Evolutionary conservation across 2,329 filamentous ascomycete genomes (phyloP), one percentile per base, ranked within the genome.

Genomic region (Pseudogymnoascus sp.): DNA sequence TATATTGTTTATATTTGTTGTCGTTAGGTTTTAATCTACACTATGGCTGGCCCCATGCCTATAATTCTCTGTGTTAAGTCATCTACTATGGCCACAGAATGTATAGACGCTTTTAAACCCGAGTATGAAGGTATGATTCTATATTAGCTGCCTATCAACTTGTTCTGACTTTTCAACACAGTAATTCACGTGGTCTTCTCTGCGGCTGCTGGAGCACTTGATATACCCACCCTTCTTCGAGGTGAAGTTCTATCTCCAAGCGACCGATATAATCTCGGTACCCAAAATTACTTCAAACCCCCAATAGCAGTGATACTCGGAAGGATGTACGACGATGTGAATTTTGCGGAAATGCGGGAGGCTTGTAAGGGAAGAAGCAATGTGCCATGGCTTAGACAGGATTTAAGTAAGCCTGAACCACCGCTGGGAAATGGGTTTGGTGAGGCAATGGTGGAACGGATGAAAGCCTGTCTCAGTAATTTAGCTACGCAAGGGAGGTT

Each of bases 371-470:
- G 65, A 13, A 58, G 59, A 12, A 64, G 62, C 61, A 59, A 62
- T 27, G 62, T 67, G 2, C 66, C 66, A 25, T 67, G 65, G 65
- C 60, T 67, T 40, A 62, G 61, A 59, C 64, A 65, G 13, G 65
- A 67, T 64, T 33, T 60, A 25, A 62, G 59, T 31, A 59, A 64
- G 10, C 63, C 65, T 4, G 64, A 58, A 21, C 64, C 64, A n/a
- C 63, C 65, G 12, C 35, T 67, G 2, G 66, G 65, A 15, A 65
- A 65, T 10, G 61, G 62, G 27, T 65, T 65, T 63, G 62, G 61
- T n/a, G 60, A 65, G 27, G 60, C 60, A 35, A 65, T 67, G 33
- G 65, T 64, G 61, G 18, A 39, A 59, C 61, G 65, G 36, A 65
- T 66, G n/a, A 67, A 66, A 40, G 25, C 42, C 13, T 65, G 64